These are phyloP conservation scores for Salvia miltiorrhiza DNA, from an alignment of 257 asterid species.

Conservation along the genomic window DNA sequence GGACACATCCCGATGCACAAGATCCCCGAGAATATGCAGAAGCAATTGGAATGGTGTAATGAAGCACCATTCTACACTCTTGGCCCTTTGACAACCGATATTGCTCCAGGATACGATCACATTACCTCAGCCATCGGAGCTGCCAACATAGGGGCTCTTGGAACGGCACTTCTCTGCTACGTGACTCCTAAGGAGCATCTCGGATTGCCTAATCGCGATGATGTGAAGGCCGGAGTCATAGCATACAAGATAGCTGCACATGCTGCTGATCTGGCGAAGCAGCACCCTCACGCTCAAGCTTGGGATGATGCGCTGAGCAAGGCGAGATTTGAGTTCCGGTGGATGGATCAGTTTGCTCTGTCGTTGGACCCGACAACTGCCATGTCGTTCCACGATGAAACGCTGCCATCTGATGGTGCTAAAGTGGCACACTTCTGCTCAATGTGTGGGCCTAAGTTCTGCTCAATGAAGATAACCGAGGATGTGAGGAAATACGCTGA, in stretches of 20 bases:
- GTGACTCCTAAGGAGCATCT: constrained; percentile 97
- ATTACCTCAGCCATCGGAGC: constrained; percentile 96
- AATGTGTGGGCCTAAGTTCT: constrained; percentile 95
- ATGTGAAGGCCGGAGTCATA: constrained; percentile 82
- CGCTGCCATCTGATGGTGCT: constrained; percentile 94
- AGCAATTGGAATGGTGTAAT: constrained; percentile 90
- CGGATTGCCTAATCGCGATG: constrained; percentile 83
- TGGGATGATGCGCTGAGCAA: constrained; percentile 96
- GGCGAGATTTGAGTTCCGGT: constrained; percentile 94
- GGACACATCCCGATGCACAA: constrained; percentile 93
- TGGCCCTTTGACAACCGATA: constrained; percentile 89
- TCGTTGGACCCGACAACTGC: constrained; percentile 94
- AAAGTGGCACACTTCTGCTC: constrained; percentile 98
- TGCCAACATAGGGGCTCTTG: constrained; percentile 94
- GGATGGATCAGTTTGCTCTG: constrained; percentile 95
- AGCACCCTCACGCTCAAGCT: constrained; percentile 86
- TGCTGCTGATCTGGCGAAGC: constrained; percentile 88
- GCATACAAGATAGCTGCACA: constrained; percentile 89
- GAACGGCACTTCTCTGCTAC: constrained; percentile 89
- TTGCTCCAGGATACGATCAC: constrained; percentile 94
- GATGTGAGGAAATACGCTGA: constrained; percentile 92
- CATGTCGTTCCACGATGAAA: constrained; percentile 91
- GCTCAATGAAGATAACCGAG: constrained; percentile 97
- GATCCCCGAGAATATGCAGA: constrained; percentile 96
- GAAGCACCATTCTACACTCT: constrained; percentile 97